Conservation (phyloP, 495 filamentous ascomycete genomes). For the Margaritispora aquatica region DNA sequence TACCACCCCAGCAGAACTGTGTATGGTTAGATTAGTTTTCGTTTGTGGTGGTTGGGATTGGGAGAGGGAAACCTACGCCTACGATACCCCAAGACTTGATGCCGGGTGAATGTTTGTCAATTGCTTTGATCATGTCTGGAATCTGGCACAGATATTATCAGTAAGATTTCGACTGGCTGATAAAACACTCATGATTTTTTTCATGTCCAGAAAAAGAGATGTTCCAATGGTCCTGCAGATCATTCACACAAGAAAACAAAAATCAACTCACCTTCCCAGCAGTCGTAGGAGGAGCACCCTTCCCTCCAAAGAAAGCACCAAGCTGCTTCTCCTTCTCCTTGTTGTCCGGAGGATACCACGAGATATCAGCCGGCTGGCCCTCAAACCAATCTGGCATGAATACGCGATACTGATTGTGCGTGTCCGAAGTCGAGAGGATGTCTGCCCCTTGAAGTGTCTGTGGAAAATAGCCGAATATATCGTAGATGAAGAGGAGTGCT, state of each 20-base stretch:
- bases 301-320: slow-evolving; percentile 67
- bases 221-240: neutral
- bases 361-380: slow-evolving; percentile 47
- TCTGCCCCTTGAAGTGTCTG: slow-evolving; percentile 67
- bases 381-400: slow-evolving; percentile 68
- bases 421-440: slow-evolving; percentile 53
- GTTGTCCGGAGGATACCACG: slow-evolving; percentile 69
- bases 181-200: too few species aligned
- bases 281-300: slow-evolving; percentile 56
- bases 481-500: slow-evolving; percentile 57
- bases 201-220: too few species aligned
- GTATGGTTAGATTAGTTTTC: neutral
- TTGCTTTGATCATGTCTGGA: slow-evolving; percentile 51
- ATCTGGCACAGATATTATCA: neutral
- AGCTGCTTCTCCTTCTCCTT: slow-evolving; percentile 74
- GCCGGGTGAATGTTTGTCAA: slow-evolving; percentile 45
- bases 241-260: neutral
- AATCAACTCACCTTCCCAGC: slow-evolving; percentile 46
- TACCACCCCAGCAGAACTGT: slow-evolving; percentile 88
- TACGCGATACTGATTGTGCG: slow-evolving; percentile 52
- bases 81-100: slow-evolving; percentile 78
- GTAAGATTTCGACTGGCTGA: neutral
- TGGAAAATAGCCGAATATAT: slow-evolving; percentile 65
- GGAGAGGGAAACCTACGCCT: slow-evolving; percentile 44
- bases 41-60: neutral